A percentile compares a stretch with the other conserved stretches of the same genome.
Conservation (phyloP, 1,139 yeast species). For the Pichia sp. region DNA sequence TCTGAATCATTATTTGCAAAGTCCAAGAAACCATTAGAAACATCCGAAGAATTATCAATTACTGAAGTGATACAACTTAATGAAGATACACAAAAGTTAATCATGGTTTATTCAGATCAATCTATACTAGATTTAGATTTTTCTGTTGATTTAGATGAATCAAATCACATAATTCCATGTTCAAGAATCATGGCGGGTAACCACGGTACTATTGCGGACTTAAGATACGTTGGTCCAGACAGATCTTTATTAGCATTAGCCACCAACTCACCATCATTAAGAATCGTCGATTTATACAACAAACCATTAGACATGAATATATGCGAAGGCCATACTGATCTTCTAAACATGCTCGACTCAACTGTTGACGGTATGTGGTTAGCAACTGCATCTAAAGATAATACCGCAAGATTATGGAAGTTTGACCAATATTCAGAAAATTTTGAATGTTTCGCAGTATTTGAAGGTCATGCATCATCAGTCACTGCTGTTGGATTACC, state of each 20-base stretch:
- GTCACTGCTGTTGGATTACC: constrained; percentile 84
- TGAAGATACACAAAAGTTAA: constrained; percentile 29
- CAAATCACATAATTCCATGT: constrained; percentile 39
- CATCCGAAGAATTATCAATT: constrained; percentile 68
- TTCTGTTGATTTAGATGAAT: constrained; percentile 27
- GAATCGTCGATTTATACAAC: constrained; percentile 58
- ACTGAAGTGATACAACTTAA: constrained; percentile 47
- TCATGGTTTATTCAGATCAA: constrained; percentile 76
- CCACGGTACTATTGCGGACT: constrained; percentile 93
- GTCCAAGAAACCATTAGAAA: constrained; percentile 49
- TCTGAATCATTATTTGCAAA: constrained; percentile 42
- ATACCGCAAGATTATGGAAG: constrained; percentile 81
- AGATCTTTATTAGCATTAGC: constrained; percentile 66
- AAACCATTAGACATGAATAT: constrained; percentile 61
- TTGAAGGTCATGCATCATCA: constrained; percentile 84
- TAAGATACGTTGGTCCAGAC: constrained; percentile 71
- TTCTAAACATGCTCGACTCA: constrained; percentile 77
- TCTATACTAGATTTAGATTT: constrained; percentile 60
- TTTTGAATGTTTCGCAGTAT: constrained; percentile 58
- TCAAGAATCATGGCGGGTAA: constrained; percentile 76
- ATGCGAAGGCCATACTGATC: constrained; percentile 80
- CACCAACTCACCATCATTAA: constrained; percentile 89
- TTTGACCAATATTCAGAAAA: constrained; percentile 40
- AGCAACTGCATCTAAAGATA: constrained; percentile 92
- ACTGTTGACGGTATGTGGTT: constrained; percentile 84